Evolutionary conservation across 2,329 filamentous ascomycete genomes (phyloP), one percentile per base, ranked within the genome.

Genomic region (Calonectria crousiana): DNA sequence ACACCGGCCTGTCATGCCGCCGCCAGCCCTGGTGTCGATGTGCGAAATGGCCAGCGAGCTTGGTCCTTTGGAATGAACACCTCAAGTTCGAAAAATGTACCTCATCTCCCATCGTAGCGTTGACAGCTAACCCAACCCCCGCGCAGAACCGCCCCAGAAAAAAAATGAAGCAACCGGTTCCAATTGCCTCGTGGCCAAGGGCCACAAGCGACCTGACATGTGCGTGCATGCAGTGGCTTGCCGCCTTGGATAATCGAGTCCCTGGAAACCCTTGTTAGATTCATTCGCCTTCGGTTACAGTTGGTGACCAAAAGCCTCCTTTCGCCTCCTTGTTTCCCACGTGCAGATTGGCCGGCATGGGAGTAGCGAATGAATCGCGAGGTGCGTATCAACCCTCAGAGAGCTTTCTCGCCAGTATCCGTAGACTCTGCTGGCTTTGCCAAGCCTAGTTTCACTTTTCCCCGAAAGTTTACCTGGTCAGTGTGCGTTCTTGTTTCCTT

Each of bases 381-480:
- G 36, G 56, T 23, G 56, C 34, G 23, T 62, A 62, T 62, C 26
- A n/a, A 62, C 56, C 34, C 56, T 38, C 36, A 16, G 20, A 62
- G 56, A n/a, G 3, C 34, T 28, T 44, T 62, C 34, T 38, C n/a
- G 14, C 34, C 34, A 41, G 23, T 32, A 32, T 32, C 4, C 8
- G 30, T 47, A 18, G 44, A 32, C 18, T 32, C 44, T 51, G 13
- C 26, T 53, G 69, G 51, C 47, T 56, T 38, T 68, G 67, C 67
- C 74, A 28, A 36, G 32, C 34, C 34, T 62, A 41, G 71, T 53
- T 38, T 51, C 32, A 38, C 56, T 60, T 60, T 74, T 44, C 56
- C 58, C 60, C 51, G 38, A 62, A 36, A 51, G 56, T 60, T 60
- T 60, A 52, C 36, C 49, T 78, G 71, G 53, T 67, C 60, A 44